Conservation (phyloP, 2,329 filamentous ascomycete genomes). For the Trichoderma brevicompactum region DNA sequence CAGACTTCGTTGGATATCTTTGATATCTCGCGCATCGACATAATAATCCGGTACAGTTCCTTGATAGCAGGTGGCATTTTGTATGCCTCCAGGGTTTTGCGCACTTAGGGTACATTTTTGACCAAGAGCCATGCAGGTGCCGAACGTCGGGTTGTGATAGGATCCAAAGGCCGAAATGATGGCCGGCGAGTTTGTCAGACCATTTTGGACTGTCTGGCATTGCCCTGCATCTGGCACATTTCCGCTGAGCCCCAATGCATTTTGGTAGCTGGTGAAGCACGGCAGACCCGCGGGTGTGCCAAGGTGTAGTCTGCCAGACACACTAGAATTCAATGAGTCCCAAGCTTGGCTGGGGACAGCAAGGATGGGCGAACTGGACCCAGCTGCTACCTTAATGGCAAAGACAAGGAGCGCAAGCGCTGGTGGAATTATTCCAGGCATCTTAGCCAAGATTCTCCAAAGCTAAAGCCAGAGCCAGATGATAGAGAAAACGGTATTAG, state of each 20-base stretch:
- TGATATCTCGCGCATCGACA: neutral
- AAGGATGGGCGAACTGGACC: neutral
- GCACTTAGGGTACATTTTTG: slow-evolving; percentile 18
- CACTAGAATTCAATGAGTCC: slow-evolving; percentile 23
- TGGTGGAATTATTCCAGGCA: neutral
- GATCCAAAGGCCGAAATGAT: slow-evolving; percentile 20
- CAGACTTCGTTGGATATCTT: slow-evolving; percentile 20
- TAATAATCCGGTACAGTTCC: neutral
- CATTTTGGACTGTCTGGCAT: slow-evolving; percentile 15
- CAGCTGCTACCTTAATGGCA: neutral
- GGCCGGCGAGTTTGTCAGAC: neutral
- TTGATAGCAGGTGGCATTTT: slow-evolving; percentile 7
- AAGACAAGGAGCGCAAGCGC: neutral
- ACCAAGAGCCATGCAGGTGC: slow-evolving; percentile 26
- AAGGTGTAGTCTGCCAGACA: slow-evolving; percentile 22
- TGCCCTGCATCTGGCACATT: slow-evolving; percentile 12
- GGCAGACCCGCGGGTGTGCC: slow-evolving; percentile 16
- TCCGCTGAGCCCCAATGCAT: neutral
- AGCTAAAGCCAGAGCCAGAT: neutral
- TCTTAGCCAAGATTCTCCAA: neutral
- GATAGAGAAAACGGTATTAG: neutral
- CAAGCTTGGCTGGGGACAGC: slow-evolving; percentile 11
- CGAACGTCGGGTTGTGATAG: slow-evolving; percentile 27
- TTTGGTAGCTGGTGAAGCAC: slow-evolving; percentile 23
- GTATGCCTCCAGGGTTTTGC: neutral